These are phyloP conservation scores for Cordyceps farinosa DNA, from an alignment of 2,329 filamentous ascomycete species.

Conservation along the genomic window DNA sequence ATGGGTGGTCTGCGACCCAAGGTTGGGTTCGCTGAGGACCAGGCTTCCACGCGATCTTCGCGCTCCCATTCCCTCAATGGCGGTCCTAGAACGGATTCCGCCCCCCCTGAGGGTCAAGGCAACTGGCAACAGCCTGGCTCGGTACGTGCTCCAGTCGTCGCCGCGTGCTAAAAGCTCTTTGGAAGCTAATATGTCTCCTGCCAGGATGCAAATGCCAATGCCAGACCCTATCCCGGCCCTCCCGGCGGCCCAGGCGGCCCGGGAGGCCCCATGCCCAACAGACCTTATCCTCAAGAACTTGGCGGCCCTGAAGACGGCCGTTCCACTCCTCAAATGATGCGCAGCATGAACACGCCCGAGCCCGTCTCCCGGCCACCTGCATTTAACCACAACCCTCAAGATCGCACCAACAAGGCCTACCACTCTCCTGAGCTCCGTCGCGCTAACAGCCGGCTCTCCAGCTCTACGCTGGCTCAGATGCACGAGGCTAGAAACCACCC, in stretches of 20 bases:
- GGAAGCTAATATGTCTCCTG: conserved; percentile 36
- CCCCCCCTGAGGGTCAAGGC: conserved; percentile 42
- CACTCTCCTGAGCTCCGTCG: conserved; percentile 74
- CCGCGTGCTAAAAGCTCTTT: conserved; percentile 45
- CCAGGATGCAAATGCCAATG: conserved; percentile 27
- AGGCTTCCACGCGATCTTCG: conserved; percentile 47
- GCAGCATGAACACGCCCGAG: conserved; percentile 61
- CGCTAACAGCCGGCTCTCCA: conserved; percentile 80
- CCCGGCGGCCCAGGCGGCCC: conserved; percentile 3
- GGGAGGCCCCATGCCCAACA: conserved; percentile 19
- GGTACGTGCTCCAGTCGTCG: conserved; percentile 29
- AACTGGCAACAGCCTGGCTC: conserved; percentile 34
- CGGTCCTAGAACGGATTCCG: conserved; percentile 48
- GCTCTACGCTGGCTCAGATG: conserved; percentile 75
- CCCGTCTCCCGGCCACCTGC: conserved; percentile 75
- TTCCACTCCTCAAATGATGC: conserved; percentile 32
- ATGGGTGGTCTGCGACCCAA: conserved; percentile 41
- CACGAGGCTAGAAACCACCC: conserved; percentile 45
- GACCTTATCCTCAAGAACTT: conserved; percentile 23
- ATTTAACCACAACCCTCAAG: conserved; percentile 71
- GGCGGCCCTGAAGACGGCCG: conserved; percentile 6
- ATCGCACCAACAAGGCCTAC: conserved; percentile 64
- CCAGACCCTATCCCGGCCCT: conserved; percentile 24
- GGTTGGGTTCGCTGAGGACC: conserved; percentile 58
- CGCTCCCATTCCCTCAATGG: conserved; percentile 49